These are phyloP conservation scores for Salix suchowensis DNA, from an alignment of 345 rosid species.

Conservation along the genomic window DNA sequence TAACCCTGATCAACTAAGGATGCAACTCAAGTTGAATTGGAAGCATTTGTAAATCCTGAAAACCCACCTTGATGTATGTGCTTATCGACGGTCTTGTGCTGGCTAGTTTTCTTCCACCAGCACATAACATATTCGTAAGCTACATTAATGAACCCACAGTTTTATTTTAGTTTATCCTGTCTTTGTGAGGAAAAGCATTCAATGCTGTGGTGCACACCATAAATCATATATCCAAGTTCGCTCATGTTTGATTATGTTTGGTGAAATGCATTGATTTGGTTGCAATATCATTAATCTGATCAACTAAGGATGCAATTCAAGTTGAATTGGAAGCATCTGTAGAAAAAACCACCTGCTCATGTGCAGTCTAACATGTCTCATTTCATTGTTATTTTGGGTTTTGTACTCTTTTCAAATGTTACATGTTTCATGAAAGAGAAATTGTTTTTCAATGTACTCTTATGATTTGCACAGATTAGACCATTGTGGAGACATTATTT, in stretches of 20 bases:
- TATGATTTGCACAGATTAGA: constrained; percentile 3
- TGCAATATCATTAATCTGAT: constrained; percentile 1
- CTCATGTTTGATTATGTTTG: background rate
- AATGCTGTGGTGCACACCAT: constrained; percentile 24
- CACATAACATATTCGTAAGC: constrained; percentile 56
- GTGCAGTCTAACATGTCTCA: background rate
- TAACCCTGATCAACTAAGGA: background rate
- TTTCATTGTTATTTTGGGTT: background rate
- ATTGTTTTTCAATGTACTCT: background rate
- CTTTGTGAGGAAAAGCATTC: constrained; percentile 21
- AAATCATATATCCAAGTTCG: no score
- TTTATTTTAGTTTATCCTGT: constrained; percentile 23
- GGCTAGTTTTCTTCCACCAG: constrained; percentile 23
- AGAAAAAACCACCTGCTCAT: background rate
- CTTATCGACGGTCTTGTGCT: constrained; percentile 48
- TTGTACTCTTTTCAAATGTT: background rate
- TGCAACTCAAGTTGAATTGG: background rate
- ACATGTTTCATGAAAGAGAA: background rate
- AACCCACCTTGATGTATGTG: constrained; percentile 5
- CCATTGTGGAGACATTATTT: constrained; percentile 25
- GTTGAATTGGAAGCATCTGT: background rate
- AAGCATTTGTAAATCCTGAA: background rate
- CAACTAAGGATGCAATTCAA: background rate
- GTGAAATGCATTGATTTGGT: background rate
- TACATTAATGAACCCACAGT: constrained; percentile 24